Evolutionary conservation across 2,329 filamentous ascomycete genomes (phyloP).

Genomic region (Alternaria triticimaculans): DNA sequence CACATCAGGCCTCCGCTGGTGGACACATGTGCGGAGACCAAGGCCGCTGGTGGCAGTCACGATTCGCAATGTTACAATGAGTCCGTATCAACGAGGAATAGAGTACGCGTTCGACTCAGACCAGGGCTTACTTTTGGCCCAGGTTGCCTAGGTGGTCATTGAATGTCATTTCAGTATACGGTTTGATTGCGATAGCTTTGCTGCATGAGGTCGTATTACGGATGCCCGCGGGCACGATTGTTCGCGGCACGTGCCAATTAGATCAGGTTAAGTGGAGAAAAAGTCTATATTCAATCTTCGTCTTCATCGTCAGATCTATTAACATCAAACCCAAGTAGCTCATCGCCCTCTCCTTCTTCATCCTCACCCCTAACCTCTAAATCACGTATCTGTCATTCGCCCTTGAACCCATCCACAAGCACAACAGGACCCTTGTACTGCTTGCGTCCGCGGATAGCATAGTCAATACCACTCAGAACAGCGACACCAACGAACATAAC

Average conservation of each 20-base stretch:
- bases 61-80: neutral
- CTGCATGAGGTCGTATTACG: neutral
- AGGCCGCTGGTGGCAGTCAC: neutral
- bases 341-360: neutral
- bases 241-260: neutral
- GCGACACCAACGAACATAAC: conserved; percentile 45
- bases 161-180: too few relatives aligned
- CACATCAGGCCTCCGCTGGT: neutral
- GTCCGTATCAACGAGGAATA: neutral
- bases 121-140: too few relatives aligned
- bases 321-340: neutral
- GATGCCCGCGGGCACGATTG: neutral
- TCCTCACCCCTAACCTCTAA: neutral
- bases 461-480: conserved; percentile 36
- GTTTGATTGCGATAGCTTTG: too few relatives aligned
- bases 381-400: conserved; percentile 12
- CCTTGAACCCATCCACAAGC: conserved; percentile 32
- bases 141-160: too few relatives aligned
- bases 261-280: neutral
- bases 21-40: neutral
- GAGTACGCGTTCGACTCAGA: too few relatives aligned
- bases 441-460: conserved; percentile 38
- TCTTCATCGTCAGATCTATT: neutral
- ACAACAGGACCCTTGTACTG: conserved; percentile 46
- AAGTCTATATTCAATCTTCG: conserved; percentile 3